Evolutionary conservation across 2,329 filamentous ascomycete genomes (phyloP), one percentile per base, ranked within the genome.

Genomic region (Fusarium fujikuroi): DNA sequence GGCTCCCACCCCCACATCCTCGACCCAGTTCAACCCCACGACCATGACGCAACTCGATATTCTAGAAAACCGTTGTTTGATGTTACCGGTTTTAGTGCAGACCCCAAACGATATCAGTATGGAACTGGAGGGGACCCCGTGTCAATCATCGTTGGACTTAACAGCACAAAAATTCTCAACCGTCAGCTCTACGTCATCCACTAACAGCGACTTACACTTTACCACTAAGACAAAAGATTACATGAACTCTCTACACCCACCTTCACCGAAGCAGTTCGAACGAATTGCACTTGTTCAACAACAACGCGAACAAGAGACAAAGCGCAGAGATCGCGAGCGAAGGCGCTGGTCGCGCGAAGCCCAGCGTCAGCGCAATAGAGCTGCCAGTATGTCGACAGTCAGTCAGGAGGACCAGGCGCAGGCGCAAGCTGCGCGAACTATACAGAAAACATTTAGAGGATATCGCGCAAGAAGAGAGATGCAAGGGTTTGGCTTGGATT

Each of bases 371-470:
- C 67, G 67, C 19, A 34, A 46, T 32, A 76, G 74, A 63, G 69
- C 50, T 25, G 54, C 50, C 21, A 74, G 62, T 58, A 66, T 62
- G 69, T 70, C 64, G 15, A 60, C 50, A 14, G 40, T 42, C 9
- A 68, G 49, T 16, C 63, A 73, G 21, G 56, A 76, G 37, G 78
- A 79, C 47, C 74, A 76, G 44, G 79, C 82, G 28, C 82, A 84
- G 52, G 78, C 82, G 28, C 82, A 84, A 56, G 90, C 90, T 5
- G 89, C 89, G 7, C 84, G 83, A 28, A 77, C 89, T 32, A 91
- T 92, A 52, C 90, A 94, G 84, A 90, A 91, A 74, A 92, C 91
- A 32, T 97, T 95, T 79, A 88, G 94, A 39, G 93, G 94, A 10
- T 93, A 97, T 80, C 88, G 92, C 60, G 87, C 89, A 54, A 88